A percentile compares a stretch with the other conserved stretches of the same genome.
Conservation (phyloP, 2,329 filamentous ascomycete species). For the Paraconiothyrium brasiliense region DNA sequence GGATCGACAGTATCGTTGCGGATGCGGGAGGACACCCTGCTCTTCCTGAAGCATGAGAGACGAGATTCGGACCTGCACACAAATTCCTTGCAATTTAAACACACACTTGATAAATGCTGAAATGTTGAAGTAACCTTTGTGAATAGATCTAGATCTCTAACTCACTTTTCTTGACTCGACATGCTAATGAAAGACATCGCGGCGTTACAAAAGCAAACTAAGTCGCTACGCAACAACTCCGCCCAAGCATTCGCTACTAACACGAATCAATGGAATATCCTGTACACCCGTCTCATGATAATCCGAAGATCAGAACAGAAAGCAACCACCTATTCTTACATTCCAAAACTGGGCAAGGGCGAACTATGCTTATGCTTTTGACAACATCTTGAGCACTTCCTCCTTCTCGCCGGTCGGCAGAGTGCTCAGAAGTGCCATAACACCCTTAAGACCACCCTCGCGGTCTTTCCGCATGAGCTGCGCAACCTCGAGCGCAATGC, state of each 20-base stretch:
- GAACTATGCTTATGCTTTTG: slow-evolving; percentile 46
- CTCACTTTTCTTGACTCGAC: not conserved
- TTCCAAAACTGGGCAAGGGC: not conserved
- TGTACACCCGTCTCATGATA: slow-evolving; percentile 1
- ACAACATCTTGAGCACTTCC: slow-evolving; percentile 71
- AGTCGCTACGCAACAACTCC: slow-evolving; percentile 12
- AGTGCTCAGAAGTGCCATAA: slow-evolving; percentile 84
- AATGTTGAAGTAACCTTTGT: not conserved
- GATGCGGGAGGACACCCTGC: too few relatives aligned
- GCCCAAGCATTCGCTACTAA: slow-evolving; percentile 5
- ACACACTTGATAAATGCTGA: not conserved
- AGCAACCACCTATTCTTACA: slow-evolving; percentile 15
- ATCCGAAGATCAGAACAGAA: not conserved
- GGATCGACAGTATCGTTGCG: too few relatives aligned
- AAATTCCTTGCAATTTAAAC: too few relatives aligned
- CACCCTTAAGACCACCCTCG: slow-evolving; percentile 80
- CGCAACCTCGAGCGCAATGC: slow-evolving; percentile 74
- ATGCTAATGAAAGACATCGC: slow-evolving; percentile 3
- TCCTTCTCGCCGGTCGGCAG: slow-evolving; percentile 91
- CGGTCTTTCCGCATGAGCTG: slow-evolving; percentile 72
- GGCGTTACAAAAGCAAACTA: slow-evolving; percentile 12
- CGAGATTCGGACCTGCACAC: not conserved
- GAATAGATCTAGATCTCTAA: not conserved
- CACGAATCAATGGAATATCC: slow-evolving; percentile 3
- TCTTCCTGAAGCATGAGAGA: too few relatives aligned